Percentiles rank a stretch among this genome's conserved stretches.
Conservation (phyloP, 495 filamentous ascomycete species). For the Astrocystis sublimbata region DNA sequence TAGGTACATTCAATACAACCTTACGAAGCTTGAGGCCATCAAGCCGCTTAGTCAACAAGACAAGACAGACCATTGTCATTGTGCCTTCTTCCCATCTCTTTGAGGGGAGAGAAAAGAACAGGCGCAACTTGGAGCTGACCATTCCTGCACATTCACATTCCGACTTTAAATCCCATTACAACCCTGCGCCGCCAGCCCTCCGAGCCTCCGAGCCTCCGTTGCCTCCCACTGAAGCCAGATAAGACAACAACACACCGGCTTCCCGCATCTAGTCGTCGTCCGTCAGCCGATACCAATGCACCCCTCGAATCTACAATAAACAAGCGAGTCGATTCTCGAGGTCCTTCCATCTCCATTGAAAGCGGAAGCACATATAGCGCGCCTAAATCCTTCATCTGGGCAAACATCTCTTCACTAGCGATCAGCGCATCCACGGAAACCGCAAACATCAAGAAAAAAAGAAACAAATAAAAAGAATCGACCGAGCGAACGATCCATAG, state of each 20-base stretch:
- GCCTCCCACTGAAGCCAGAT: background rate
- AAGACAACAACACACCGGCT: background rate
- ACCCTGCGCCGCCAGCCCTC: background rate
- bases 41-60: too few species aligned
- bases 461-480: background rate
- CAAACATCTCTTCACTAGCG: too few species aligned
- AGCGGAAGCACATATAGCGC: too few species aligned
- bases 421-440: background rate
- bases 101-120: background rate
- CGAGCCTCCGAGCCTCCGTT: background rate
- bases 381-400: too few species aligned
- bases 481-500: background rate
- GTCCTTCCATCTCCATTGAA: background rate
- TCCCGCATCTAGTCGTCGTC: background rate
- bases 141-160: background rate
- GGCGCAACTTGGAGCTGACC: too few species aligned
- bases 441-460: background rate
- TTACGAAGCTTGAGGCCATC: too few species aligned
- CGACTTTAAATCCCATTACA: background rate
- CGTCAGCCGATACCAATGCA: background rate
- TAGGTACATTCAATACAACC: background rate
- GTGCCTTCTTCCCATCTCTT: background rate
- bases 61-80: conserved; percentile 5
- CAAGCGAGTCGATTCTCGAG: background rate
- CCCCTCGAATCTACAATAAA: background rate